Evolutionary conservation across 257 asterid species (phyloP), one percentile per base, ranked within the genome.

Genomic region (Penstemon barbatus): DNA sequence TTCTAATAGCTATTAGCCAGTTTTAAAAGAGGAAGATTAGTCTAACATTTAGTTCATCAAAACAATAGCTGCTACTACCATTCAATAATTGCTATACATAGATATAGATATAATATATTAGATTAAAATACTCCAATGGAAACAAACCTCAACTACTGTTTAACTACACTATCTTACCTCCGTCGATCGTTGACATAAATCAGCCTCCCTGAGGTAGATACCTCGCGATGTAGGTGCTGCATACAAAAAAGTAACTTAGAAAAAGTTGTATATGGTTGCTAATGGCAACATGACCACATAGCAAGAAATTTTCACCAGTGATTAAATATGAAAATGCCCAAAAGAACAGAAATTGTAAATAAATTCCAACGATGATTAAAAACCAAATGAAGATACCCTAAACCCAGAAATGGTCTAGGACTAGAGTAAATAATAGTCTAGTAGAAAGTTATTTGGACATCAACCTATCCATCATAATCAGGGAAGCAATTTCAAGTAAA

Each of bases 221-320:
- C 99, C 99, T 71, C 99, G 87, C 49, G 89, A 84, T 40, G 84
- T 78, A 68, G 96, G 95, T 63, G 82, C 99, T 93, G 88, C 82
- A 81, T 51, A 74, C 57, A 66, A 71, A 78, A 75, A 39, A 61
- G 39, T 15, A 19, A 9, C 44, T 63, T 36, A 40, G 53, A 69
- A 54, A 61, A 48, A 66, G 68, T 57, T 37, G 52, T 66, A 74
- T 61, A 46, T 72, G 66, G 67, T 68, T 53, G 45, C 69, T 42
- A 40, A 11, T 59, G 5, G 51, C 55, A 59, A 69, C 19, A 36
- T 70, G 38, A 42, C 59, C 57, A 66, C 41, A 42, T 42, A 58
- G 41, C 69, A 59, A 67, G 71, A 46, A 65, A 45, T 53, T 18
- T 37, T 3, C 66, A 52, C 40, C 45, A 7, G 40, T 50, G 2